Evolutionary conservation across 768 basidiomycete species (phyloP).

Genomic region (Boletus speciosus): DNA sequence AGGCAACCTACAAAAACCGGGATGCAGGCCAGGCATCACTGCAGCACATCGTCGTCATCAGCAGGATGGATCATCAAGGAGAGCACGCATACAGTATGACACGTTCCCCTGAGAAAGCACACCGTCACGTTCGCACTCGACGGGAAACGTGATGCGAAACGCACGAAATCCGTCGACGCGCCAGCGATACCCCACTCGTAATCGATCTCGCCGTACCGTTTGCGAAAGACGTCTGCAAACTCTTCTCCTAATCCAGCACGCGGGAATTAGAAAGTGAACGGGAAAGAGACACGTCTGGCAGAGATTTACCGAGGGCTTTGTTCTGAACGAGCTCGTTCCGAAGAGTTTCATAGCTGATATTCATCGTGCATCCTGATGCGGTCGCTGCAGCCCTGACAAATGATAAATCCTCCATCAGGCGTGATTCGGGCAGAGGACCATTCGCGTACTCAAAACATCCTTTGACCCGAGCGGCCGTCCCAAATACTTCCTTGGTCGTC

Average conservation of each 20-base stretch:
- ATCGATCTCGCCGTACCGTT: constrained; percentile 58
- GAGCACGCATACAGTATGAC: constrained; percentile 52
- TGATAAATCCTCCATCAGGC: not conserved
- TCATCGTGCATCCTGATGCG: constrained; percentile 61
- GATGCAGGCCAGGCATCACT: constrained; percentile 66
- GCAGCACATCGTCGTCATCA: not conserved
- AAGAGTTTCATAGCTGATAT: constrained; percentile 35
- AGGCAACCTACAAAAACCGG: constrained; percentile 44
- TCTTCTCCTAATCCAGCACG: constrained; percentile 47
- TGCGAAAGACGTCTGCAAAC: constrained; percentile 55
- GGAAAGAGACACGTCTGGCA: not conserved
- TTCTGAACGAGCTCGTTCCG: constrained; percentile 66
- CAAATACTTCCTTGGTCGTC: constrained; percentile 54
- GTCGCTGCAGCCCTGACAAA: constrained; percentile 54
- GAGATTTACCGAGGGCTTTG: constrained; percentile 47
- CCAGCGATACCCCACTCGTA: constrained; percentile 62
- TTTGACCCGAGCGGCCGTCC: constrained; percentile 56
- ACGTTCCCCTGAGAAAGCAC: constrained; percentile 42
- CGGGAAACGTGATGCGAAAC: constrained; percentile 22
- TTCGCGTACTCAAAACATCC: constrained; percentile 65
- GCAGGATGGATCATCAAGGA: not conserved
- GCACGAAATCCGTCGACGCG: constrained; percentile 81
- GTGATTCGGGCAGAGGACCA: not conserved
- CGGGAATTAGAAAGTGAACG: not conserved
- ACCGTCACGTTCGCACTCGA: not conserved